These are phyloP conservation scores for Beauveria sp. DNA, from an alignment of 2,329 filamentous ascomycete species.

Conservation along the genomic window DNA sequence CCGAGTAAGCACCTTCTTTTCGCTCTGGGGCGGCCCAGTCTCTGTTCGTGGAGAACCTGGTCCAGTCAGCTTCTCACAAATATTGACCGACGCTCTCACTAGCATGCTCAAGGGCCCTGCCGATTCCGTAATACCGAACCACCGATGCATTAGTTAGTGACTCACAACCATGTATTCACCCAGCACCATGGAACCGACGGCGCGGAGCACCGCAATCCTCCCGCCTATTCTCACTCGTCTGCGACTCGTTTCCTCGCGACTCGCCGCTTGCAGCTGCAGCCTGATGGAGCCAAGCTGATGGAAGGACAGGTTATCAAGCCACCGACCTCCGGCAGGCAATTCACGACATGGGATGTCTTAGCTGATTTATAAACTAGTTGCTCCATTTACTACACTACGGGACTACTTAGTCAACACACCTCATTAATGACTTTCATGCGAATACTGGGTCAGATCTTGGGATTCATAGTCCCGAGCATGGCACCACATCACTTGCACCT, in stretches of 20 bases:
- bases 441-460: too few species aligned
- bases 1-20: background rate
- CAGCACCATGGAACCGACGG: background rate
- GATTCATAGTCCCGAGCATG: too few species aligned
- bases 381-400: too few species aligned
- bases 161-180: background rate
- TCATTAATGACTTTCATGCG: too few species aligned
- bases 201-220: background rate
- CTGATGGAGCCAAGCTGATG: background rate
- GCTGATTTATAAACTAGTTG: too few species aligned
- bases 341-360: background rate
- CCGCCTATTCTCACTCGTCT: background rate
- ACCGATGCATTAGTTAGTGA: background rate
- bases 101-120: background rate
- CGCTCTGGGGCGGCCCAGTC: background rate
- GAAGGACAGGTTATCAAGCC: background rate
- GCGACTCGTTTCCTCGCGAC: background rate
- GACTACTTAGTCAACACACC: background rate
- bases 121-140: background rate
- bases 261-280: background rate
- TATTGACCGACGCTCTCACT: background rate
- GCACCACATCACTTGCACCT: background rate
- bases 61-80: background rate
- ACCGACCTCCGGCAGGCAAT: slow-evolving; percentile 4
- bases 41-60: background rate